These are phyloP conservation scores for Drechslerella coelobrocha DNA, from an alignment of 2,329 filamentous ascomycete species.

Conservation along the genomic window DNA sequence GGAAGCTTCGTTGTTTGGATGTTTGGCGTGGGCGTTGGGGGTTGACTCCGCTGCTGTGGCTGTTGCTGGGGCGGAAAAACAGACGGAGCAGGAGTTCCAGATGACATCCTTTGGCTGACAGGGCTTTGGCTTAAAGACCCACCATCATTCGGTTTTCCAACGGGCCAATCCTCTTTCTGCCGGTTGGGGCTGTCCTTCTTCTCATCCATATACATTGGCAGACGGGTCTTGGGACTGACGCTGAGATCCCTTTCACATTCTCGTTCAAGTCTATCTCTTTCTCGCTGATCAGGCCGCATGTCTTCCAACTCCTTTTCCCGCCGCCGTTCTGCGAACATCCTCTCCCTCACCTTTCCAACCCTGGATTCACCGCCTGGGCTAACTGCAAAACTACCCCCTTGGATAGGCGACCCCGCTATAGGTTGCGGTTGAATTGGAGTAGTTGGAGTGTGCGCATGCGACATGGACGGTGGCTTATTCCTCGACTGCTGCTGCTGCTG, in stretches of 20 bases:
- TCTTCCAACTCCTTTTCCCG: conserved; percentile 41
- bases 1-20: conserved; percentile 27
- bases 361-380: conserved; percentile 28
- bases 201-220: conserved; percentile 58
- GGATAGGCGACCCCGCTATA: conserved; percentile 32
- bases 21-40: conserved; percentile 36
- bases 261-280: conserved; percentile 38
- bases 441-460: conserved; percentile 41
- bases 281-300: conserved; percentile 42
- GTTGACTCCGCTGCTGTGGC: conserved; percentile 31
- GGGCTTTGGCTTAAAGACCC: conserved; percentile 36
- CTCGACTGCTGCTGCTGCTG: conserved; percentile 17
- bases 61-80: conserved; percentile 14
- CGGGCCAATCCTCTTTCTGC: conserved; percentile 46
- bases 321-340: conserved; percentile 43
- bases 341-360: conserved; percentile 36
- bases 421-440: conserved; percentile 25
- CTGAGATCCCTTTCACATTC: conserved; percentile 69
- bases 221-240: conserved; percentile 77
- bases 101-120: conserved; percentile 38
- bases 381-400: conserved; percentile 35
- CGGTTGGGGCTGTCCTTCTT: conserved; percentile 25
- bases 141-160: conserved; percentile 37
- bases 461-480: conserved; percentile 27
- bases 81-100: conserved; percentile 32